Conservation (phyloP, 176 grass and related monocot species). For the Aegilops sharonensis region DNA sequence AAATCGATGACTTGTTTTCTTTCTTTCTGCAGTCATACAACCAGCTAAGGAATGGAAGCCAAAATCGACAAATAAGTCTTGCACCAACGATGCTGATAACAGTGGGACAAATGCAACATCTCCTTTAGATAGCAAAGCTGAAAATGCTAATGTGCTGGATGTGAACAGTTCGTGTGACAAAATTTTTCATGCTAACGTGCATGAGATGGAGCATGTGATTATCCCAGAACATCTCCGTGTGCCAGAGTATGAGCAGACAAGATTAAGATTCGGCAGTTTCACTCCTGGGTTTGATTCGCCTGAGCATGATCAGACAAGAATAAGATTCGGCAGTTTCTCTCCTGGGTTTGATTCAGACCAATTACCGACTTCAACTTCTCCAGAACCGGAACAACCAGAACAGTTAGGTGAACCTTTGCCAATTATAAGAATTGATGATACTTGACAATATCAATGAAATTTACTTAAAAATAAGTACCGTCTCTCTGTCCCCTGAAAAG, state of each 20-base stretch:
- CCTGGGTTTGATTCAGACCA: conserved; percentile 42
- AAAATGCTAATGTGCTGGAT: conserved; percentile 33
- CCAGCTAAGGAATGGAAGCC: conserved; percentile 76
- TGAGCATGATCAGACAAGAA: conserved; percentile 50
- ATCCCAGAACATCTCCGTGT: conserved; percentile 78
- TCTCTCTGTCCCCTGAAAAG: not conserved
- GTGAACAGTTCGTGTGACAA: conserved; percentile 46
- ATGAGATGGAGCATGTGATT: conserved; percentile 61
- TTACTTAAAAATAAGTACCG: not conserved
- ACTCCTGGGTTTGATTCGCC: conserved; percentile 26
- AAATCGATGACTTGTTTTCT: not conserved
- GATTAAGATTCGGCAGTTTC: conserved; percentile 80
- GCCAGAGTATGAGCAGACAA: conserved; percentile 57
- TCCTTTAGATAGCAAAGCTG: conserved; percentile 31
- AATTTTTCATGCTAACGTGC: conserved; percentile 48
- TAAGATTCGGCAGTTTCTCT: conserved; percentile 80
- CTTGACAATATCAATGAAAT: not conserved
- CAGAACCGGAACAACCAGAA: conserved; percentile 47
- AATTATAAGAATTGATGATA: conserved; percentile 1
- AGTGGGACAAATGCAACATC: conserved; percentile 19
- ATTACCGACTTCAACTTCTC: conserved; percentile 9
- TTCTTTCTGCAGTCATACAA: conserved; percentile 39
- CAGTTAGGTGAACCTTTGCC: conserved; percentile 48
- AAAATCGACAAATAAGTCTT: conserved; percentile 52
- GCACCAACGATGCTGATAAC: conserved; percentile 10